phyloP scores from a whole-genome alignment of 169 alveolate species.

The Plasmodium billcollinsi region DNA sequence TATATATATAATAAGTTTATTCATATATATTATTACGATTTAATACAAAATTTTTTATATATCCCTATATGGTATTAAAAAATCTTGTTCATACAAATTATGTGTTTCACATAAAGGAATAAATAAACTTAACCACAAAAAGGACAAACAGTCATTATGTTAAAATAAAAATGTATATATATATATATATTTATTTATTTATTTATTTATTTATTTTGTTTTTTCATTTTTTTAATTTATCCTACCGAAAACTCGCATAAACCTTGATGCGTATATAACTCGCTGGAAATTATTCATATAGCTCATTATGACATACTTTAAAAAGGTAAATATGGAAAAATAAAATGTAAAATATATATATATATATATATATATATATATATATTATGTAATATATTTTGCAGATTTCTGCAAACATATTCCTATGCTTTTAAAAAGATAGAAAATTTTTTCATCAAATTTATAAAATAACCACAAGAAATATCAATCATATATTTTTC shows the following conservation, averaged over 20 bases:
- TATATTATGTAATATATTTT: not conserved
- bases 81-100: no score
- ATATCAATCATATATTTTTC: no score
- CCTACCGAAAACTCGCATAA: slow-evolving; percentile 79
- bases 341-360: not conserved
- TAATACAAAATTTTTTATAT: no score
- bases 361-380: not conserved
- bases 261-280: slow-evolving; percentile 79
- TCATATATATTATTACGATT: no score
- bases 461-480: no score
- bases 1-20: no score
- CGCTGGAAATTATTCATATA: slow-evolving; percentile 70
- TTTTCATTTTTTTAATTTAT: not conserved
- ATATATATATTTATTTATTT: not conserved
- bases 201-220: not conserved
- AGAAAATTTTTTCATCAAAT: no score
- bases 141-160: not conserved
- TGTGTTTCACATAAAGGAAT: no score
- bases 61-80: no score
- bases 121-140: not conserved
- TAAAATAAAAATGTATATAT: not conserved
- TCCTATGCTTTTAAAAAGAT: no score
- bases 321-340: no score
- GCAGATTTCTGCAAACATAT: no score
- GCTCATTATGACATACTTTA: slow-evolving; percentile 18